Conservation (phyloP, 257 asterid species). For the Solanum habrochaites region DNA sequence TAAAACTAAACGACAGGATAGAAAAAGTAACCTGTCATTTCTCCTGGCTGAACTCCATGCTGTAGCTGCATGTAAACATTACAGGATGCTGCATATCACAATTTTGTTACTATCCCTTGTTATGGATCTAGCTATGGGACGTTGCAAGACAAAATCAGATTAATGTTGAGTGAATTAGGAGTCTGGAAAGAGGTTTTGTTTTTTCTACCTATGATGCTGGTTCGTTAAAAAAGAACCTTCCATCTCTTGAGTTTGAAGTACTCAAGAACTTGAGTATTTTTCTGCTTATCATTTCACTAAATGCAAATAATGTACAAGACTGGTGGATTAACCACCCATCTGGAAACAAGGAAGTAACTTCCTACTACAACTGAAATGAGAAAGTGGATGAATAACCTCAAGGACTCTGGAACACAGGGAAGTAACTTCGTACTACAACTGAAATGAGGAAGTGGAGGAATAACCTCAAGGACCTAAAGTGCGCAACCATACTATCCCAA, state of each 20-base stretch:
- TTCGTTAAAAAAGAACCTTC: background rate
- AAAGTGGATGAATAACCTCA: background rate
- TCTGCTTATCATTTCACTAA: background rate
- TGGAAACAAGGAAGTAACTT: background rate
- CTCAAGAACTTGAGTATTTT: background rate
- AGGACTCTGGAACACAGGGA: background rate
- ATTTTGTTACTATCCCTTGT: background rate
- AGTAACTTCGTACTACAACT: background rate
- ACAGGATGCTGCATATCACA: background rate
- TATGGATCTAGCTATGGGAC: background rate
- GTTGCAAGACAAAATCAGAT: background rate
- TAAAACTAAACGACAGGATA: background rate
- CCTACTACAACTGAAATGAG: background rate
- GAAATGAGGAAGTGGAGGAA: background rate
- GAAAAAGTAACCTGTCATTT: background rate
- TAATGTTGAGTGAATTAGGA: background rate
- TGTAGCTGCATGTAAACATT: background rate
- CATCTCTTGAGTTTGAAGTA: background rate
- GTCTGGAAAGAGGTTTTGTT: background rate
- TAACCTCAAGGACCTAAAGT: background rate
- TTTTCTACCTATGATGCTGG: background rate
- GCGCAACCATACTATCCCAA: too few species aligned
- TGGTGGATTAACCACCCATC: background rate
- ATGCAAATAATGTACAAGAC: background rate
- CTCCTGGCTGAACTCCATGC: background rate